A percentile compares a stretch with the other conserved stretches of the same genome.
Evolutionary conservation across 306 rosid species (phyloP).

Genomic region (Abrus pulchellus): DNA sequence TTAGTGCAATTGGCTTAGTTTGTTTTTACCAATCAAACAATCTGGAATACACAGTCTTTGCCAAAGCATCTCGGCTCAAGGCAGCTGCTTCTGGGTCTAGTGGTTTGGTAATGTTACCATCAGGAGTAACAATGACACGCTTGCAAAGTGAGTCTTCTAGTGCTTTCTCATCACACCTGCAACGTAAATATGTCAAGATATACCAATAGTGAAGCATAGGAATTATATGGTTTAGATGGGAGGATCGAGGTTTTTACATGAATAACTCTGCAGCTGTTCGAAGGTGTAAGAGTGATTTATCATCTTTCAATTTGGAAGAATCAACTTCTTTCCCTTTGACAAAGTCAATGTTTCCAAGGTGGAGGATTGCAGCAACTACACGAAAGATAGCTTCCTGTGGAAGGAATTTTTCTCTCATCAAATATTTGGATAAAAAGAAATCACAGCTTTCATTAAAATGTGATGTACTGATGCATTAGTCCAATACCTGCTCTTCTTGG

Average conservation of each 20-base stretch:
- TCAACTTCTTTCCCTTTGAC: conserved; percentile 79
- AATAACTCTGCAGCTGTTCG: conserved; percentile 75
- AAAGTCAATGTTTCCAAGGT: conserved; percentile 84
- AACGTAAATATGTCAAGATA: conserved; percentile 46
- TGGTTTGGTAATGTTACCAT: conserved; percentile 85
- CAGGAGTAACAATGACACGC: conserved; percentile 93
- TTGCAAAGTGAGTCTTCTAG: conserved; percentile 85
- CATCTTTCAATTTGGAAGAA: conserved; percentile 84
- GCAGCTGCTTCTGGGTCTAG: conserved; percentile 77
- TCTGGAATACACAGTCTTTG: conserved; percentile 80
- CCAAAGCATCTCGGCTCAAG: conserved; percentile 84
- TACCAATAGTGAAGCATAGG: conserved; percentile 15
- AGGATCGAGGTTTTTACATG: conserved; percentile 62
- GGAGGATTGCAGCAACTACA: conserved; percentile 86
- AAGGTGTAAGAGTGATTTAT: conserved; percentile 76
- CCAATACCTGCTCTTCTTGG: conserved; percentile 82
- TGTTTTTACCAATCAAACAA: conserved; percentile 80
- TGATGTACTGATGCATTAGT: conserved; percentile 33
- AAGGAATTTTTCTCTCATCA: conserved; percentile 42
- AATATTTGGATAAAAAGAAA: conserved; percentile 36
- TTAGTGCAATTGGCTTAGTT: background rate
- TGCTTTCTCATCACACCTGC: conserved; percentile 75
- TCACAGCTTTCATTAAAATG: conserved; percentile 22
- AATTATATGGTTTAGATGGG: conserved; percentile 15
- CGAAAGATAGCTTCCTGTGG: conserved; percentile 85